phyloP scores from a whole-genome alignment of 2,329 filamentous ascomycete genomes.

The Aspergillus oerlinghausenensis region DNA sequence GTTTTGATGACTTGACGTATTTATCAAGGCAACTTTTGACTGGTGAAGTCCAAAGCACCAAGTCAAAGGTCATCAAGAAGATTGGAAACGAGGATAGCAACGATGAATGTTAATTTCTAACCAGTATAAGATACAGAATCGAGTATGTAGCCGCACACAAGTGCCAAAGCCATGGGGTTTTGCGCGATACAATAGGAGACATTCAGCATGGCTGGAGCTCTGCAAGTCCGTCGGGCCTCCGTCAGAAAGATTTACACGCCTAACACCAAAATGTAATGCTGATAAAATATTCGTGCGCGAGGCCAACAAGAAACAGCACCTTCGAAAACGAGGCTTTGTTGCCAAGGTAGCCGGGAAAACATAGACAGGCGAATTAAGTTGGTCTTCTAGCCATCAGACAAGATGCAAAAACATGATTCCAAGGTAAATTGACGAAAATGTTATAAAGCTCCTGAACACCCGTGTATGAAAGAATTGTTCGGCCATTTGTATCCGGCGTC shows the following conservation, averaged over 20 bases:
- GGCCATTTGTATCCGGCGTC: constrained; percentile 56
- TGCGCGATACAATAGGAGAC: background rate
- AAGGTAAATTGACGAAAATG: background rate
- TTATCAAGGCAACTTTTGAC: no score
- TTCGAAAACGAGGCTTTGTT: background rate
- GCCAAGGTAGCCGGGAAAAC: background rate
- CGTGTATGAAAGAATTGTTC: constrained; percentile 57
- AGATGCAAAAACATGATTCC: background rate
- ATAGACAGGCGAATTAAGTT: background rate
- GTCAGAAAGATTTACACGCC: background rate
- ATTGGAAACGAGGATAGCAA: background rate
- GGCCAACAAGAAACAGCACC: background rate
- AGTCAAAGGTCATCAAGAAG: no score
- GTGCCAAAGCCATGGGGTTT: background rate
- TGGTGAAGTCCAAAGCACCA: no score
- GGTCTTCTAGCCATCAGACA: background rate
- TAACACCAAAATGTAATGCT: constrained; percentile 17
- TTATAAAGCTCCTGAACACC: constrained; percentile 37
- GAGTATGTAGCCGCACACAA: background rate
- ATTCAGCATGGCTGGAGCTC: background rate
- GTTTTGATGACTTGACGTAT: no score
- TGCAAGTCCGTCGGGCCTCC: background rate
- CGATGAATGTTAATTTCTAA: background rate
- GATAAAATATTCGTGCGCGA: constrained; percentile 2
- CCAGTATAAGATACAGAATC: background rate